Percentiles rank a stretch among this genome's conserved stretches.
These are phyloP conservation scores for Arachis stenosperma DNA, from an alignment of 306 rosid genomes.

Conservation along the genomic window DNA sequence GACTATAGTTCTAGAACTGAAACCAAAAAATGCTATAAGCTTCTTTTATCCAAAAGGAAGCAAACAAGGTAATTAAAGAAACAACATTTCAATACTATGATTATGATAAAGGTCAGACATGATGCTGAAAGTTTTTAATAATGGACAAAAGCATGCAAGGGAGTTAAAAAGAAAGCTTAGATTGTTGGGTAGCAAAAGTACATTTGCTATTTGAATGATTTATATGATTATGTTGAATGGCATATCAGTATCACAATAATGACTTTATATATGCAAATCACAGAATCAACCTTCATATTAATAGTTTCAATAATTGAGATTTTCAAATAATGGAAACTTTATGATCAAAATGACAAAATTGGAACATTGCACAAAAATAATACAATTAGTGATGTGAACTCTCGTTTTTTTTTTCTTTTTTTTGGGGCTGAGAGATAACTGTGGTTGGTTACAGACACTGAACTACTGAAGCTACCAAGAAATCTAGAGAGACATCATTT, in stretches of 20 bases:
- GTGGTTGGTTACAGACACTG: background rate
- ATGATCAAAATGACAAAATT: slow-evolving; percentile 12
- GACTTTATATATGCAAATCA: slow-evolving; percentile 18
- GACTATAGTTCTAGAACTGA: no score
- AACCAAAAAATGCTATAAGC: background rate
- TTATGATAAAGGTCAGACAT: slow-evolving; percentile 10
- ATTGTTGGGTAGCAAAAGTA: slow-evolving; percentile 20
- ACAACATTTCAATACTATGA: background rate
- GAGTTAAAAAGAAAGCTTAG: slow-evolving; percentile 15
- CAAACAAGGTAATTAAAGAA: background rate
- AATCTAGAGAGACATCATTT: slow-evolving; percentile 11
- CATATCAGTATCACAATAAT: slow-evolving; percentile 1
- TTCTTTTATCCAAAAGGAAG: background rate
- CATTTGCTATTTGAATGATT: slow-evolving; percentile 36
- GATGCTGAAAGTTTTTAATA: slow-evolving; percentile 26
- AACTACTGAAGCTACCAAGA: background rate
- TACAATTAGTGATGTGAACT: slow-evolving; percentile 18
- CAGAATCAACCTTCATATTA: slow-evolving; percentile 23
- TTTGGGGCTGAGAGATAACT: background rate
- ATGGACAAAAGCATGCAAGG: background rate
- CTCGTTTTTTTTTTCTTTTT: background rate
- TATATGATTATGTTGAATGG: slow-evolving; percentile 15
- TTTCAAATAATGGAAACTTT: slow-evolving; percentile 16
- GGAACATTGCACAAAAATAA: slow-evolving; percentile 19
- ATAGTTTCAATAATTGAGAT: slow-evolving; percentile 27